These are phyloP conservation scores for Hemileccinum rubropunctum DNA, from an alignment of 768 basidiomycete genomes.

Conservation along the genomic window DNA sequence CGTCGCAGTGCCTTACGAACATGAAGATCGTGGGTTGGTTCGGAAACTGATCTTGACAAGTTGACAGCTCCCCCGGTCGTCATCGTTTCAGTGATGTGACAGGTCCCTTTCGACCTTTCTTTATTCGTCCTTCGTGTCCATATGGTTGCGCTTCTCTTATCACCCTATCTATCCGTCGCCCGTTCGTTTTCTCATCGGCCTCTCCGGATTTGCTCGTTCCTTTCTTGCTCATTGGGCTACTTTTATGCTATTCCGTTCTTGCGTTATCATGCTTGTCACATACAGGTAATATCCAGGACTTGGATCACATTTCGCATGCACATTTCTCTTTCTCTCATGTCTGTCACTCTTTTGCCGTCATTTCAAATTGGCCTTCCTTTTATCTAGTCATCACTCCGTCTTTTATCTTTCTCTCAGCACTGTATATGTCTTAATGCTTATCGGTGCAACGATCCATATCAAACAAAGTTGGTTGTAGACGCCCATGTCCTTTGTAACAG, in stretches of 20 bases:
- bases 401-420: background rate
- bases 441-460: background rate
- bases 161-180: constrained; percentile 14
- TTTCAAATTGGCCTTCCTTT: background rate
- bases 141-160: constrained; percentile 16
- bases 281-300: constrained; percentile 13
- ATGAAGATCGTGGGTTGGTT: constrained; percentile 2
- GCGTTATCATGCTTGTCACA: constrained; percentile 5
- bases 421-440: constrained; percentile 9
- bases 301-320: constrained; percentile 3
- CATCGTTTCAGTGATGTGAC: constrained; percentile 9
- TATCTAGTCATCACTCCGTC: constrained; percentile 3
- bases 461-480: background rate
- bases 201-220: constrained; percentile 5
- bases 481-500: constrained; percentile 1
- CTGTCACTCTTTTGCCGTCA: constrained; percentile 10
- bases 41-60: constrained; percentile 5
- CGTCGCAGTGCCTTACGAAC: background rate
- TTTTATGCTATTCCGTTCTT: constrained; percentile 1
- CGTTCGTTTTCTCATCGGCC: background rate
- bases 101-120: background rate
- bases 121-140: constrained; percentile 15
- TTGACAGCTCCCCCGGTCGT: constrained; percentile 1
- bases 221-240: background rate
- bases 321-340: constrained; percentile 2